Evolutionary conservation across 768 basidiomycete genomes (phyloP), one percentile per base, ranked within the genome.

Genomic region (Daedaleopsis nitida): DNA sequence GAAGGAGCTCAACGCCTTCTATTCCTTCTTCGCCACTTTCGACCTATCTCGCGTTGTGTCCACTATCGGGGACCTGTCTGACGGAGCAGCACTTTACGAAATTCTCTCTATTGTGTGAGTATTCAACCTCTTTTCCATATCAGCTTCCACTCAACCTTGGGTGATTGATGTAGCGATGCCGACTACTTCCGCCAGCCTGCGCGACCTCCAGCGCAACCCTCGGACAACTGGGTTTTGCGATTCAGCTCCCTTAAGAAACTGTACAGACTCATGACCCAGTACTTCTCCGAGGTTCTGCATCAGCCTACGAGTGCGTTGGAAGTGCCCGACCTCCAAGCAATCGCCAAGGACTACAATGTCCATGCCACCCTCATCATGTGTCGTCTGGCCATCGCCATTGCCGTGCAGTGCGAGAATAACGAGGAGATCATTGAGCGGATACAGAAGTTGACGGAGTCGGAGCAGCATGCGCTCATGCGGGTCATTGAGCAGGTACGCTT

Each of bases 391-490:
- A 87, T 96, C 50, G 91, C 89, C 21, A 90, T 94, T 65, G 88
- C 89, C 1, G 93, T 95, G 11, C 93, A 96, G 74, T 94, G 91
- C 69, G 89, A 91, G 72, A 84, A 84, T 72, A 96, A 96, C 69
- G 86, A 93, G 76, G 85, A 88, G 64, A 89, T 96, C 65, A 94
- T 98, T 62, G 87, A 86, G 71, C 90, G 86, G 75, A 98, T 98
- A 38, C 94, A 96, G 69, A 81, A 83, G 2, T 74, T 97, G 63
- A 88, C 84, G 62, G 91, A 96, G 73, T 81, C 76, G 17, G 88
- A 94, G 69, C 95, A 97, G 76, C 91, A 94, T 71, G 81, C 86
- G 69, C 77, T 97, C 55, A 98, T 97, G 96, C 89, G 84, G 74
- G 91, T 92, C 43, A 96, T 97, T 60, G 95, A 97, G 74, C 90